Conservation (phyloP, 768 basidiomycete genomes). For the Boletus subparvulus region DNA sequence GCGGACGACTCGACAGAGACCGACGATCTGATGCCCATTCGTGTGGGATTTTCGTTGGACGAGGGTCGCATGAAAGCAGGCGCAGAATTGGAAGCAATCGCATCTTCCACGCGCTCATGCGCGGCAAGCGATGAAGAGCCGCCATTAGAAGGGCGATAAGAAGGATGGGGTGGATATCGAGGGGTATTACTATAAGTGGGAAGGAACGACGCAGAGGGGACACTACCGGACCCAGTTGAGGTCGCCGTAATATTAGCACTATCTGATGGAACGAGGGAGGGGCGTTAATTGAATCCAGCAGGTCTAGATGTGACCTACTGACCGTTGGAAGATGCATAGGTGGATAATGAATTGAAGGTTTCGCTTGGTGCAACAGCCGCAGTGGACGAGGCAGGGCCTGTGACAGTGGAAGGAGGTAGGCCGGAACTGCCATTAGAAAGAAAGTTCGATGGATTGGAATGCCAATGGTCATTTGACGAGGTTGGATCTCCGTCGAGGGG, state of each 20-base stretch:
- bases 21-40: constrained; percentile 9
- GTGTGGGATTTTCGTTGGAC: constrained; percentile 11
- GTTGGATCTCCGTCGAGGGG: constrained; percentile 19
- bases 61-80: constrained; percentile 22
- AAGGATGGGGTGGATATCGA: constrained; percentile 22
- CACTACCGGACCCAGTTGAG: constrained; percentile 11
- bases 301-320: constrained; percentile 15
- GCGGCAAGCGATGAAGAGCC: constrained; percentile 13
- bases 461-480: constrained; percentile 20
- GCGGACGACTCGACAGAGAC: constrained; percentile 9
- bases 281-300: constrained; percentile 6
- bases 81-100: constrained; percentile 1
- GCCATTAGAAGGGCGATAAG: constrained; percentile 22
- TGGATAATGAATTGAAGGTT: constrained; percentile 17
- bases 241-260: constrained; percentile 4
- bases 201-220: constrained; percentile 20
- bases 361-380: constrained; percentile 10
- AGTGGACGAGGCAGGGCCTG: constrained; percentile 7
- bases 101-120: constrained; percentile 19
- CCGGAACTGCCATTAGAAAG: constrained; percentile 10
- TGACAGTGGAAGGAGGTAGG: neutral
- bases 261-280: constrained; percentile 13
- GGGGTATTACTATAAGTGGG: constrained; percentile 24
- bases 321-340: constrained; percentile 22
- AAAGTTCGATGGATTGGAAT: constrained; percentile 19